These are phyloP conservation scores for Glaciozyma antarctica DNA, from an alignment of 768 basidiomycete genomes.

Conservation along the genomic window DNA sequence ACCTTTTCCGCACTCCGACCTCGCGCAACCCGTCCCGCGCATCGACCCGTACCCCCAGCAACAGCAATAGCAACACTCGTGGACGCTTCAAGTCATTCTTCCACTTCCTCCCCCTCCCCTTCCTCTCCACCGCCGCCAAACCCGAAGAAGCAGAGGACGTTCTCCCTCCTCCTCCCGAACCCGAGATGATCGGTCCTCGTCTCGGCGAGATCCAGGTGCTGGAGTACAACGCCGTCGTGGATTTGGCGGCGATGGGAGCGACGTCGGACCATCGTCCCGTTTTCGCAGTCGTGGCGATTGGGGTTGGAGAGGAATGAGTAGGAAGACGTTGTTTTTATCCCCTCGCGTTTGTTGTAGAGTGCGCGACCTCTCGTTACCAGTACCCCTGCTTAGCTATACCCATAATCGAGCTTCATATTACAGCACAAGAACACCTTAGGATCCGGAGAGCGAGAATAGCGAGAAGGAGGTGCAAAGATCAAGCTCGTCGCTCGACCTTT, in stretches of 20 bases:
- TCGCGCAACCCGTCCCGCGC: not conserved
- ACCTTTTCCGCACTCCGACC: not conserved
- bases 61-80: not conserved
- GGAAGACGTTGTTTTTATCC: not conserved
- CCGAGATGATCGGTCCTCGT: constrained; percentile 22
- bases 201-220: constrained; percentile 67
- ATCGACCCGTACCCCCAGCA: not conserved
- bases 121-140: constrained; percentile 3
- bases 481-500: constrained; percentile 17
- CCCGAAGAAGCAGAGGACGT: not conserved
- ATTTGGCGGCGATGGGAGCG: constrained; percentile 66
- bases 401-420: no score
- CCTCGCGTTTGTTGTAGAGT: no score
- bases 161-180: not conserved
- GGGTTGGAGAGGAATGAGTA: not conserved
- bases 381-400: no score
- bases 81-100: constrained; percentile 26
- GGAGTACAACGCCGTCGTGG: constrained; percentile 62
- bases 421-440: no score
- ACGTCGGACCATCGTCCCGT: constrained; percentile 78
- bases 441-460: no score
- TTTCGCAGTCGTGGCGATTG: constrained; percentile 46
- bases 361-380: no score
- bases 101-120: constrained; percentile 21
- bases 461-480: no score